Evolutionary conservation across 495 filamentous ascomycete genomes (phyloP).

Genomic region (Lindgomyces ingoldianus): DNA sequence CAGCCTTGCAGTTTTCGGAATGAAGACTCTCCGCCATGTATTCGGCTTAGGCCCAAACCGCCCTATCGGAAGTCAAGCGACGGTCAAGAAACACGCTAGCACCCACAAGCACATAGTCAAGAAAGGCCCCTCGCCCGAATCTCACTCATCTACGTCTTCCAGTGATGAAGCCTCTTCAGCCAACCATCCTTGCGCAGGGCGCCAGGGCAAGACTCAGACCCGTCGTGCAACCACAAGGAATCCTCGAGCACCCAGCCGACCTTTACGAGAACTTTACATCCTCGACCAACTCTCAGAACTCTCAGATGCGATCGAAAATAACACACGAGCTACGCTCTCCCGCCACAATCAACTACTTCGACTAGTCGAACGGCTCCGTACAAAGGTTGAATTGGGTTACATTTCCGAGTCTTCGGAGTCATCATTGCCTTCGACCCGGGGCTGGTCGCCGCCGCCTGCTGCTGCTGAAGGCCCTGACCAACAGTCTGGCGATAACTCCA

Average conservation of each 20-base stretch:
- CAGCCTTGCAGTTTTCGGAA: neutral
- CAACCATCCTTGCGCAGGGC: neutral
- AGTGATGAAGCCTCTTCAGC: neutral
- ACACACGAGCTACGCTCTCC: neutral
- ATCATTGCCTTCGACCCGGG: neutral
- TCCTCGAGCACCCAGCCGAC: neutral
- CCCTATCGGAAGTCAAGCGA: neutral
- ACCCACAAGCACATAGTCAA: neutral
- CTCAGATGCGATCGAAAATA: slow-evolving; percentile 1
- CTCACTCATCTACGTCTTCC: neutral
- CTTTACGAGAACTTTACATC: neutral
- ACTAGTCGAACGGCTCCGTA: neutral
- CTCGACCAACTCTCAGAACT: neutral
- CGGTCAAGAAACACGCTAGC: neutral
- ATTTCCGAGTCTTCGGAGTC: neutral
- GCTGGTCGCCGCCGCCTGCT: neutral
- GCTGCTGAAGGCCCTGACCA: neutral
- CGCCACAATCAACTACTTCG: neutral
- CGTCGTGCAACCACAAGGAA: neutral
- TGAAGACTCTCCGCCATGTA: neutral
- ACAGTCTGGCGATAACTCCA: neutral
- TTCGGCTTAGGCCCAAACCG: neutral
- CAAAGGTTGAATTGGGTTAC: neutral
- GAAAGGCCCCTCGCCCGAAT: neutral
- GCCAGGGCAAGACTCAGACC: neutral